A percentile compares a stretch with the other conserved stretches of the same genome.
phyloP scores from a whole-genome alignment of 306 rosid genomes.

The Quercus alba region DNA sequence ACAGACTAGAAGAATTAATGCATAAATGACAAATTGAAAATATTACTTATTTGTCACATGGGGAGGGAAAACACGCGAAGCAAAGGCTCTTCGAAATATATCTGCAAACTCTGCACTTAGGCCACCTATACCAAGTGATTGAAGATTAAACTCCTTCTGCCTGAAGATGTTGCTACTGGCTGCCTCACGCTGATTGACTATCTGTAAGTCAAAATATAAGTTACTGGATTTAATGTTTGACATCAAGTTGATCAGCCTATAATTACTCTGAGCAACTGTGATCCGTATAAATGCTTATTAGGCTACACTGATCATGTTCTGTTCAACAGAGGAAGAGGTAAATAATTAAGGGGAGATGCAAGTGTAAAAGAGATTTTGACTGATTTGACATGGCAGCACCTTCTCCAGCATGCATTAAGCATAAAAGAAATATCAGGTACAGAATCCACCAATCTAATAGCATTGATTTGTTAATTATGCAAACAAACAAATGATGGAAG shows the following conservation, averaged over 20 bases:
- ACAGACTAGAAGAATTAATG: slow-evolving; percentile 10
- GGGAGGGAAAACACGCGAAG: too few species aligned
- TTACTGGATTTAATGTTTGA: neutral
- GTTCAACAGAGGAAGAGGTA: too few species aligned
- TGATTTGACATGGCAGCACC: neutral
- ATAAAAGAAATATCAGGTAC: neutral
- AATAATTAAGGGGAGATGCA: neutral
- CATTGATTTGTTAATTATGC: neutral
- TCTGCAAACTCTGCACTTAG: slow-evolving; percentile 89
- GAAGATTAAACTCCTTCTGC: slow-evolving; percentile 93
- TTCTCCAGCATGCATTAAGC: neutral
- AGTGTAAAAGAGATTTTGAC: neutral
- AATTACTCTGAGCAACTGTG: neutral
- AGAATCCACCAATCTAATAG: neutral
- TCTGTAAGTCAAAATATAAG: slow-evolving; percentile 47
- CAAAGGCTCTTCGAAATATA: too few species aligned
- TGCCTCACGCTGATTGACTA: slow-evolving; percentile 88
- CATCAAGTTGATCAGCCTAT: slow-evolving; percentile 8
- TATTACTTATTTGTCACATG: too few species aligned
- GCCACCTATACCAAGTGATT: slow-evolving; percentile 94
- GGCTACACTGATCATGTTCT: neutral
- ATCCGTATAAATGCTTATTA: slow-evolving; percentile 13
- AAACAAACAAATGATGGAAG: neutral
- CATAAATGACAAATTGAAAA: too few species aligned
- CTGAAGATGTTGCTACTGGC: slow-evolving; percentile 83